A percentile compares a stretch with the other conserved stretches of the same genome.
These are phyloP conservation scores for Sequoia sempervirens DNA, from an alignment of 75 land plant genomes.

Conservation along the genomic window DNA sequence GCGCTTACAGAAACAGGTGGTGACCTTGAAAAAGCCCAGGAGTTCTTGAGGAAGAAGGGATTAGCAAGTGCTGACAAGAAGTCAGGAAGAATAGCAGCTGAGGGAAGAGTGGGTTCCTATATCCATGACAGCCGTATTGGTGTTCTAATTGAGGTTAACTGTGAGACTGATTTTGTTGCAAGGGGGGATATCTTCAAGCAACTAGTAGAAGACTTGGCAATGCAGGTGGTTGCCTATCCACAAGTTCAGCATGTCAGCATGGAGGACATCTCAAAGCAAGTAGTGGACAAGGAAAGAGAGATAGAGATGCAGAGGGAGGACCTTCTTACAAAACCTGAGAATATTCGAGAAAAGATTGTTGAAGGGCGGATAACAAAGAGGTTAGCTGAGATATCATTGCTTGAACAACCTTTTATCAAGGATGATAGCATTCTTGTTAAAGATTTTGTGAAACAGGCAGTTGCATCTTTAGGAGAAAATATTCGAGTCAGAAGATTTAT, in stretches of 20 bases:
- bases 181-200: conserved; percentile 75
- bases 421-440: conserved; percentile 72
- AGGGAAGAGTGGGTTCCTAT: conserved; percentile 83
- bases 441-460: conserved; percentile 86
- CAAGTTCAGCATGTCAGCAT: conserved; percentile 73
- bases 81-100: conserved; percentile 79
- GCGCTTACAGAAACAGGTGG: conserved; percentile 85
- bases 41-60: conserved; percentile 87
- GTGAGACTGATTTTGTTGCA: conserved; percentile 95
- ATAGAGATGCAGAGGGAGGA: conserved; percentile 92
- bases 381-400: conserved; percentile 74
- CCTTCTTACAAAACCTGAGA: conserved; percentile 74
- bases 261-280: conserved; percentile 76
- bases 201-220: conserved; percentile 83
- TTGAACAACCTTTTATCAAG: conserved; percentile 89
- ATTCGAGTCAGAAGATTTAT: conserved; percentile 82
- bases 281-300: conserved; percentile 71
- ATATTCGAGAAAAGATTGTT: conserved; percentile 85
- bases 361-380: conserved; percentile 85
- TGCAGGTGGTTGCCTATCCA: conserved; percentile 94
- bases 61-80: conserved; percentile 91
- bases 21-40: conserved; percentile 79
- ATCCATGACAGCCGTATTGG: conserved; percentile 92
- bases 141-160: conserved; percentile 82
- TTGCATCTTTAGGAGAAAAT: conserved; percentile 88